Conservation (phyloP, 768 basidiomycete genomes). For the Boletus patriciae region DNA sequence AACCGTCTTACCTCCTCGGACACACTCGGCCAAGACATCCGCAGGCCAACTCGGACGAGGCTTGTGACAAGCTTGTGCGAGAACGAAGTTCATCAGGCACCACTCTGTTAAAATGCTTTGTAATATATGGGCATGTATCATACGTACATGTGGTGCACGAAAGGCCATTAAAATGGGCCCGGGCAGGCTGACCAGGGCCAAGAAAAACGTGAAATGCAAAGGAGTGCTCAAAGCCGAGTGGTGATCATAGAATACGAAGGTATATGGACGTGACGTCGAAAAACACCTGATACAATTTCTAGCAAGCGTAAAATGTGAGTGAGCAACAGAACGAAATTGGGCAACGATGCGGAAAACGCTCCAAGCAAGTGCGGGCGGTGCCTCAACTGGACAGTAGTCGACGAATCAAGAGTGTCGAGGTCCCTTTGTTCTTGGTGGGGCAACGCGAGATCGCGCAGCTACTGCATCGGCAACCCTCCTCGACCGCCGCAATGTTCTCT, state of each 20-base stretch:
- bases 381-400: not conserved
- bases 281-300: slow-evolving; percentile 27
- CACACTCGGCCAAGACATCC: not conserved
- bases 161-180: slow-evolving; percentile 22
- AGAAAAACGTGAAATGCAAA: slow-evolving; percentile 15
- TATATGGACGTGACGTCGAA: slow-evolving; percentile 22
- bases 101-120: slow-evolving; percentile 5
- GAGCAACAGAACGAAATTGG: slow-evolving; percentile 12
- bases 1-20: slow-evolving; percentile 10
- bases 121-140: slow-evolving; percentile 17
- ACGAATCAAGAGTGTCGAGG: slow-evolving; percentile 26
- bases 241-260: slow-evolving; percentile 29
- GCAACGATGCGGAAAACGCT: slow-evolving; percentile 2
- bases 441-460: slow-evolving; percentile 48
- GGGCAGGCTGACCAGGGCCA: slow-evolving; percentile 3
- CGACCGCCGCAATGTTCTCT: slow-evolving; percentile 43
- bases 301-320: slow-evolving; percentile 12
- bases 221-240: slow-evolving; percentile 19
- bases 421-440: slow-evolving; percentile 32
- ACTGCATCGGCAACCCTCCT: slow-evolving; percentile 65
- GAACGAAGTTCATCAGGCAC: not conserved
- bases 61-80: not conserved
- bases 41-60: not conserved
- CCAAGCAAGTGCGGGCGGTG: not conserved
- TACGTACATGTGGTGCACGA: slow-evolving; percentile 11